Base-by-base conservation (phyloP, 306 rosid species). In the Pueraria montana region DNA sequence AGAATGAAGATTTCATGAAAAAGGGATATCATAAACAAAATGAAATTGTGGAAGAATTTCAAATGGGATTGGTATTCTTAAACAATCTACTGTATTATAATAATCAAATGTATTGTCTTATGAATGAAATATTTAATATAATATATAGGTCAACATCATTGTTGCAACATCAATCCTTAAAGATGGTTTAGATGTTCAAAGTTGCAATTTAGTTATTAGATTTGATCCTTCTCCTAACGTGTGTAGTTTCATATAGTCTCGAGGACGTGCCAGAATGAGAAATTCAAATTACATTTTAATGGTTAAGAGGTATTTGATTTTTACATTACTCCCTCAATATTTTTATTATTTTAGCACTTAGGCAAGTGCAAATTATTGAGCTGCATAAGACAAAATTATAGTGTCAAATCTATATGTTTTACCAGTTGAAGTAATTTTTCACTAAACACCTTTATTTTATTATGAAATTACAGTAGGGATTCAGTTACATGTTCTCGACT, bases 121-220 rank as follows among this genome's bases (percentile, higher is more conserved):
- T 78, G 23, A 56, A n/a, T 75, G 76, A n/a, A 65, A 36, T 11
- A 36, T n/a, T 42, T 83, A 65, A 84, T n/a, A n/a, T n/a, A n/a
- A n/a, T 81, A 82, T 82, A 59, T 74, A 95, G 98, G 92, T 90
- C 40, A 95, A 95, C 81, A 72, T 95, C 74, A 87, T 95, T 81
- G 97, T 95, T 79, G 97, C 98, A 83, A 95, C 98, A 20, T 93
- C 98, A 59, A 95, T 93, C 84, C 98, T 95, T 50, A 97, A 95
- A 85, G 98, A 95, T 82, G 98, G 98, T 48, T 78, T 95, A 71
- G 98, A 95, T 81, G 93, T 95, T 55, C 98, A 93, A 84, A 93
- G 96, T 78, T 95, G 98, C 89, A 92, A 95, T 79, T 69, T 93
- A 87, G 98, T 95, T 32, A 80, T 95, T 45, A 90, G 97, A 88